Conservation (phyloP, 306 rosid species). For the Ziziphus jujuba region DNA sequence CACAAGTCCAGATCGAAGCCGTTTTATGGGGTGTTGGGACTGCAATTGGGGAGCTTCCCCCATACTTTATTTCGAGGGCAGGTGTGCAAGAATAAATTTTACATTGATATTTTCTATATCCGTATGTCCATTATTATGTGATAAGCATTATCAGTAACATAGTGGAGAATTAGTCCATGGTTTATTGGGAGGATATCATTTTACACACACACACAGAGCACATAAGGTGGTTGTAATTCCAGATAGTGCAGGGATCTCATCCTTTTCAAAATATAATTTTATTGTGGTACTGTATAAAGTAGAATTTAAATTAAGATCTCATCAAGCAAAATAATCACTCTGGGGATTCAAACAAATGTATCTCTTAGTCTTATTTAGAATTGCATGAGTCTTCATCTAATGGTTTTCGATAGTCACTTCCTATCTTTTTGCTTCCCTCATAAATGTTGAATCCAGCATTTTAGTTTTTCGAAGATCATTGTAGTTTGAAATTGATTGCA, state of each 20-base stretch:
- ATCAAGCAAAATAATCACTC: neutral
- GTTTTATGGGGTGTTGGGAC: conserved; percentile 96
- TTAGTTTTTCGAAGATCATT: too few species aligned
- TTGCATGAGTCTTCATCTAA: neutral
- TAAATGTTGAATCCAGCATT: too few species aligned
- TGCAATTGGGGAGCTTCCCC: conserved; percentile 99
- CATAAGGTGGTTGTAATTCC: too few species aligned
- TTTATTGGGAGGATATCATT: too few species aligned
- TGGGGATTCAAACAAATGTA: neutral
- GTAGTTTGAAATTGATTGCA: too few species aligned
- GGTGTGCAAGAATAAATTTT: conserved; percentile 45
- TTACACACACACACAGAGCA: too few species aligned
- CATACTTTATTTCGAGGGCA: conserved; percentile 97
- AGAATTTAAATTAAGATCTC: too few species aligned
- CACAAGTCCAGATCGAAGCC: conserved; percentile 92
- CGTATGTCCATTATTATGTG: neutral
- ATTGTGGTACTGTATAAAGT: too few species aligned
- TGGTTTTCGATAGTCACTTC: neutral
- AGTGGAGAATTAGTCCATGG: neutral
- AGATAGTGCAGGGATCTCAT: too few species aligned
- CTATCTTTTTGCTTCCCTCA: too few species aligned
- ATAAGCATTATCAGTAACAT: neutral
- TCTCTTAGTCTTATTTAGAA: neutral
- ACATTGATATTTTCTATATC: neutral
- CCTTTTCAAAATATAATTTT: too few species aligned